Percentiles rank a stretch among this genome's conserved stretches.
phyloP scores from a whole-genome alignment of 208 protist species.

The Leptomonas seymouri region DNA sequence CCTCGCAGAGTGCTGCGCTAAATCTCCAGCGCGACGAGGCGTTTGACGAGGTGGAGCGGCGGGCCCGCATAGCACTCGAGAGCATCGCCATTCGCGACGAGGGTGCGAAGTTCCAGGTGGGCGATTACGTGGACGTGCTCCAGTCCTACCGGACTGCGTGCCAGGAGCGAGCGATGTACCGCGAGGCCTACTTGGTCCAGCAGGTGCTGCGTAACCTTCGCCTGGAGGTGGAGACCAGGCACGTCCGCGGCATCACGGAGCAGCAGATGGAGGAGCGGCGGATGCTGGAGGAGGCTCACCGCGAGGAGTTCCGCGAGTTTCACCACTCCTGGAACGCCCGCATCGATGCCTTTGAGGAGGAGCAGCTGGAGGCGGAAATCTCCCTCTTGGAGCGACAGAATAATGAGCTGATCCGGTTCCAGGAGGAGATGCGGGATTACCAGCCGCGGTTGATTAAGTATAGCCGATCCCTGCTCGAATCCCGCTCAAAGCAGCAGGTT shows the following conservation, averaged over 20 bases:
- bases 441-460: conserved; percentile 62
- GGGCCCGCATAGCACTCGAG: conserved; percentile 74
- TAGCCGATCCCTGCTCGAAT: conserved; percentile 77
- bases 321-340: conserved; percentile 86
- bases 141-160: conserved; percentile 82
- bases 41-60: conserved; percentile 57
- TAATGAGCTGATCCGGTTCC: conserved; percentile 78
- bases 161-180: conserved; percentile 83
- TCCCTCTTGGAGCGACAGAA: conserved; percentile 90
- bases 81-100: conserved; percentile 59
- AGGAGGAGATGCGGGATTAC: conserved; percentile 68
- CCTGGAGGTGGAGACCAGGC: conserved; percentile 89
- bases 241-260: conserved; percentile 86
- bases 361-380: conserved; percentile 78
- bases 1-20: conserved; percentile 1
- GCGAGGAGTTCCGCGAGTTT: conserved; percentile 87
- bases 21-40: conserved; percentile 34
- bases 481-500: conserved; percentile 79
- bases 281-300: conserved; percentile 83
- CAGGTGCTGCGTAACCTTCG: conserved; percentile 88
- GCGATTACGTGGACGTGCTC: conserved; percentile 65
- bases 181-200: conserved; percentile 93
- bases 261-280: conserved; percentile 89
- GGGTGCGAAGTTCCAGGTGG: conserved; percentile 39
- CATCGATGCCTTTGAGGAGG: conserved; percentile 89